These are phyloP conservation scores for Aspergillus asperescens DNA, from an alignment of 495 filamentous ascomycete genomes.

Conservation along the genomic window DNA sequence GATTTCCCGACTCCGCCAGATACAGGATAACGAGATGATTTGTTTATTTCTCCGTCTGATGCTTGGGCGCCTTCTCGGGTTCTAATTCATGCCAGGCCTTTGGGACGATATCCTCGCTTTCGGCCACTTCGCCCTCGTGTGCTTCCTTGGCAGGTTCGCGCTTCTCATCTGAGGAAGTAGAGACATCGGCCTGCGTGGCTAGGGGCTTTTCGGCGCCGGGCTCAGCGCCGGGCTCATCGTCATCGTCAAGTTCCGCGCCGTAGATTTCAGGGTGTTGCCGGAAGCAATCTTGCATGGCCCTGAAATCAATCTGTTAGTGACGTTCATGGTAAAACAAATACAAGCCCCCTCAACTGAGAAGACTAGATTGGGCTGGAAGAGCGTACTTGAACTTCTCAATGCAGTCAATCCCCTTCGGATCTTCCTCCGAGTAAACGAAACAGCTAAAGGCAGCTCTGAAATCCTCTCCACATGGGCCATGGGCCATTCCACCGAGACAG, in stretches of 20 bases:
- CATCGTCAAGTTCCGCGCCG: slow-evolving; percentile 80
- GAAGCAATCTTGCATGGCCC: slow-evolving; percentile 97
- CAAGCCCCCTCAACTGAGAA: no score
- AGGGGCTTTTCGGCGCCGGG: slow-evolving; percentile 10
- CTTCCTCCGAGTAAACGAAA: slow-evolving; percentile 89
- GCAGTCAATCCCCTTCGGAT: slow-evolving; percentile 98
- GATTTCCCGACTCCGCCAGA: no score
- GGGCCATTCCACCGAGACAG: slow-evolving; percentile 93
- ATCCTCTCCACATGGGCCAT: slow-evolving; percentile 92
- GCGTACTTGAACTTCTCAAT: slow-evolving; percentile 95
- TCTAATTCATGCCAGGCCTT: slow-evolving; percentile 49
- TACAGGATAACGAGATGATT: no score
- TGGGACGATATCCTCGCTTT: slow-evolving; percentile 44
- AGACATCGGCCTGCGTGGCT: slow-evolving; percentile 14
- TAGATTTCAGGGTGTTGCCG: slow-evolving; percentile 85
- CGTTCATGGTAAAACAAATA: no score
- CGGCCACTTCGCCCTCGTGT: slow-evolving; percentile 23
- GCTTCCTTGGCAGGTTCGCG: slow-evolving; percentile 25
- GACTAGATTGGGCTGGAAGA: not conserved
- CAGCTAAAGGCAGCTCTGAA: slow-evolving; percentile 95
- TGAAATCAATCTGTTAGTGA: slow-evolving; percentile 25
- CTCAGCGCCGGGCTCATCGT: slow-evolving; percentile 54
- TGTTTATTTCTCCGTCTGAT: slow-evolving; percentile 27
- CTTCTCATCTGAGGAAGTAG: slow-evolving; percentile 25
- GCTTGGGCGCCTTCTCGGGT: slow-evolving; percentile 22